These are phyloP conservation scores for Dendrobium huoshanense DNA, from an alignment of 106 monocot genomes.

Conservation along the genomic window DNA sequence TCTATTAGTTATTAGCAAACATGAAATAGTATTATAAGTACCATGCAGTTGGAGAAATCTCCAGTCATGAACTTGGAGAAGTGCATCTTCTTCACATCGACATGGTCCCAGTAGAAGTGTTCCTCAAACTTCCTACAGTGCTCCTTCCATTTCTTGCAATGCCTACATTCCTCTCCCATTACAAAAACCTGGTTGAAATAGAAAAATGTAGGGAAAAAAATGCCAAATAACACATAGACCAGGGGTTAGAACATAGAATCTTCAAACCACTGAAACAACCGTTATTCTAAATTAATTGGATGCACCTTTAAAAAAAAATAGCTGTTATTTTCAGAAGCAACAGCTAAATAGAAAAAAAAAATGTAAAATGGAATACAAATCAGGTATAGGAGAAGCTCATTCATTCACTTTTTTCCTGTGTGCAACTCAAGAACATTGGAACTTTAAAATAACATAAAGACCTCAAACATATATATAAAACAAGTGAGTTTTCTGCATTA, in stretches of 20 bases:
- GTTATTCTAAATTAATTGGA: neutral
- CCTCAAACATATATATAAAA: neutral
- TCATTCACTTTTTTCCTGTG: neutral
- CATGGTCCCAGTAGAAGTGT: conserved; percentile 6
- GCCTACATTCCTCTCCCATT: neutral
- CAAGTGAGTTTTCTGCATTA: neutral
- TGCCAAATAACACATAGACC: neutral
- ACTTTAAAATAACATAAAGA: neutral
- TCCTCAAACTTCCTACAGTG: conserved; percentile 4
- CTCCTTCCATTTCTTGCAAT: conserved; percentile 3
- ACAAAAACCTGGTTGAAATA: neutral
- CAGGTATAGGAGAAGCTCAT: neutral
- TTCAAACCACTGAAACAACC: neutral
- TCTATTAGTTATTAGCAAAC: neutral
- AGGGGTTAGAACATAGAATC: neutral
- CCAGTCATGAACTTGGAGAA: conserved; percentile 1
- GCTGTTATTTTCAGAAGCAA: neutral
- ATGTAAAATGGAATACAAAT: neutral
- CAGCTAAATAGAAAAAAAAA: neutral
- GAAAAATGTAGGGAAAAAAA: neutral
- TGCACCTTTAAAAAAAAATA: neutral
- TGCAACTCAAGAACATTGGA: neutral
- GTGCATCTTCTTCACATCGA: neutral
- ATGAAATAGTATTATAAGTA: neutral
- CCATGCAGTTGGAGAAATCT: conserved; percentile 6